These are phyloP conservation scores for Lentinus tigrinus DNA, from an alignment of 768 basidiomycete species.

Conservation along the genomic window DNA sequence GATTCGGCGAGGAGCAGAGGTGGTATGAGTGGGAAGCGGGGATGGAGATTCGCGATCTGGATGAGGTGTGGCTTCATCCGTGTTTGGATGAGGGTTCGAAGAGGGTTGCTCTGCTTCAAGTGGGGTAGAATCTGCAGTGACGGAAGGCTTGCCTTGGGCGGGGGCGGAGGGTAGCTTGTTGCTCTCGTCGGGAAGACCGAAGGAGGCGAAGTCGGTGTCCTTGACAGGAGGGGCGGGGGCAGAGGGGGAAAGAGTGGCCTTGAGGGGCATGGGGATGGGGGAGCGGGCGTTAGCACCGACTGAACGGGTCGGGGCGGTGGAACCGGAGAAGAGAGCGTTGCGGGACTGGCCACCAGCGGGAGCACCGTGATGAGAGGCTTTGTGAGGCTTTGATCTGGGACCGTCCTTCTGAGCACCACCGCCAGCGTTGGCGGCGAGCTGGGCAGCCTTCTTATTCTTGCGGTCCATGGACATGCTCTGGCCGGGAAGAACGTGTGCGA, in stretches of 20 bases:
- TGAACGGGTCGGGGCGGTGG: constrained; percentile 66
- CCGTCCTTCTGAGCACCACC: constrained; percentile 33
- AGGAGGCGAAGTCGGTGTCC: constrained; percentile 72
- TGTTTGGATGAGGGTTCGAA: constrained; percentile 1
- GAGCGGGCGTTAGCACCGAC: constrained; percentile 46
- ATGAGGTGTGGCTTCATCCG: not conserved
- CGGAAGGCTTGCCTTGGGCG: constrained; percentile 30
- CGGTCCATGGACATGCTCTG: constrained; percentile 95
- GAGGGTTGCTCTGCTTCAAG: constrained; percentile 17
- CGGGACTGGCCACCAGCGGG: constrained; percentile 21
- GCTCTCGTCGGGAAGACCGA: constrained; percentile 62
- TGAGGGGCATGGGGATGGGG: constrained; percentile 66
- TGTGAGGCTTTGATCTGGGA: constrained; percentile 36
- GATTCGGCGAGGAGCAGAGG: constrained; percentile 50
- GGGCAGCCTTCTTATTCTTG: constrained; percentile 95
- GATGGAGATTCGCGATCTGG: constrained; percentile 34
- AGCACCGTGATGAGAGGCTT: constrained; percentile 15
- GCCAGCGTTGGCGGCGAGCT: constrained; percentile 48
- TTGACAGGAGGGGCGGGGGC: constrained; percentile 77
- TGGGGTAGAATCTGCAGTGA: constrained; percentile 13
- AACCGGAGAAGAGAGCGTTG: constrained; percentile 48
- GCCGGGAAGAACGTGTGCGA: constrained; percentile 92
- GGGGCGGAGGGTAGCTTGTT: constrained; percentile 47
- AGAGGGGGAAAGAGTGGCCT: constrained; percentile 71
- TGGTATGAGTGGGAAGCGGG: constrained; percentile 51